These are phyloP conservation scores for Creolimax fragrantissima DNA, from an alignment of 78 protist species.

Conservation along the genomic window DNA sequence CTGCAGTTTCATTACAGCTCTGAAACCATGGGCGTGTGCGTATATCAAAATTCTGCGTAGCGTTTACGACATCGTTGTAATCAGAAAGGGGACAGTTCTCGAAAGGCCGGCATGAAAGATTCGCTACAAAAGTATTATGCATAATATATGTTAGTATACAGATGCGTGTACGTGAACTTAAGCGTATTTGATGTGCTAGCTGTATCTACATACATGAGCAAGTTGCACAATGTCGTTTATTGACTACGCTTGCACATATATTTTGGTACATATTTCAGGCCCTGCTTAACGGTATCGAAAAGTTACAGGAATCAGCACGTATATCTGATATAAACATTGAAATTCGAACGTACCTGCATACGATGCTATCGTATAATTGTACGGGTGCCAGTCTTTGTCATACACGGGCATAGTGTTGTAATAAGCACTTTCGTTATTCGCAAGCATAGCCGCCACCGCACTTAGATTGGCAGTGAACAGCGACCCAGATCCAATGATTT, in stretches of 20 bases:
- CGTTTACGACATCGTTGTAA: neutral
- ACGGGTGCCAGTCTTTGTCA: neutral
- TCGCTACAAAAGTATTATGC: neutral
- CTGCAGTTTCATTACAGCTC: neutral
- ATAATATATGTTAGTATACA: neutral
- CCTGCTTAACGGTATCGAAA: neutral
- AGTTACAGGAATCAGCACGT: neutral
- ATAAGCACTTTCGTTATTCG: neutral
- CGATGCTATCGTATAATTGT: neutral
- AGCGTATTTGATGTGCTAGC: neutral
- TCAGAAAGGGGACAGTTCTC: neutral
- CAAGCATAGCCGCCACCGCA: neutral
- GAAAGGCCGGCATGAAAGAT: neutral
- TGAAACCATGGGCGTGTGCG: neutral
- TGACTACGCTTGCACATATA: neutral
- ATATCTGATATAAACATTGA: neutral
- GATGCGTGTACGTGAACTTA: neutral
- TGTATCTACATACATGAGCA: neutral
- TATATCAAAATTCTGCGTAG: neutral
- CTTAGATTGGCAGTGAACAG: neutral
- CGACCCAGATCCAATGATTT: neutral
- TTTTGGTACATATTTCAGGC: neutral
- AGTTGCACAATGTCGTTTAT: neutral
- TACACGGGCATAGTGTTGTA: neutral
- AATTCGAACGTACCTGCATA: neutral